Base-by-base conservation (phyloP, 768 basidiomycete genomes). In the Boletus sp. region DNA sequence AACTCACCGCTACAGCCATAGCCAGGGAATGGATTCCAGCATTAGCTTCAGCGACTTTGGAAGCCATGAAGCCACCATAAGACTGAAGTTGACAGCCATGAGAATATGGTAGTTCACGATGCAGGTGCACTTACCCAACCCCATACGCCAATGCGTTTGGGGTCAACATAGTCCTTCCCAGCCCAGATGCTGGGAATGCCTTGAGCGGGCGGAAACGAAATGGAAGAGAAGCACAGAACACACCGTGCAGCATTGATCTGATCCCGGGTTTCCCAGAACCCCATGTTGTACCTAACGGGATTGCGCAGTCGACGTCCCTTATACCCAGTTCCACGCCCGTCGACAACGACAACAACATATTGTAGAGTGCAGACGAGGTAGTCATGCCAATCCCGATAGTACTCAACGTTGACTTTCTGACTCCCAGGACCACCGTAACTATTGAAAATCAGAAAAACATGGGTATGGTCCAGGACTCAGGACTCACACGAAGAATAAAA, bases 31-130 rank as follows among this genome's bases (percentile, higher is more conserved):
- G 94, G 14, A 98, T 83, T 6, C 89, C 89, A 15, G 91, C 94
- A 68, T 92, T 80, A 5, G 92, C 89, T 75, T 99, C 97, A 12
- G 91, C 83, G 5, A 96, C 85, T 69, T 98, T 98, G 56, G 89
- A 84, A 54, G 90, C 89, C 89, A 98, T 92, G 74, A 93, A 99
- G 0, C 97, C 96, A 10, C 96, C 96, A 65, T 94, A 98, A 9
- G 91, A 94, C 95, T 95, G 63, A 14, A 30, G 32, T 39, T 9
- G 33, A 28, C 14, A 45, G 7, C 18, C 17, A 47, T 63, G 17
- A 57, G 62, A 42, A 29, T 40, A 18, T 12, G 32, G 44, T 17
- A 5, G 36, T 37, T 54, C n/a, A 47, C 17, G 4, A 11, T 20
- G 35, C 35, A 53, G 9, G 33, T 48, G 6, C 12, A 75, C 89